A percentile compares a stretch with the other conserved stretches of the same genome.
These are phyloP conservation scores for Melampsora americana DNA, from an alignment of 1,284 basidiomycete species.

Conservation along the genomic window DNA sequence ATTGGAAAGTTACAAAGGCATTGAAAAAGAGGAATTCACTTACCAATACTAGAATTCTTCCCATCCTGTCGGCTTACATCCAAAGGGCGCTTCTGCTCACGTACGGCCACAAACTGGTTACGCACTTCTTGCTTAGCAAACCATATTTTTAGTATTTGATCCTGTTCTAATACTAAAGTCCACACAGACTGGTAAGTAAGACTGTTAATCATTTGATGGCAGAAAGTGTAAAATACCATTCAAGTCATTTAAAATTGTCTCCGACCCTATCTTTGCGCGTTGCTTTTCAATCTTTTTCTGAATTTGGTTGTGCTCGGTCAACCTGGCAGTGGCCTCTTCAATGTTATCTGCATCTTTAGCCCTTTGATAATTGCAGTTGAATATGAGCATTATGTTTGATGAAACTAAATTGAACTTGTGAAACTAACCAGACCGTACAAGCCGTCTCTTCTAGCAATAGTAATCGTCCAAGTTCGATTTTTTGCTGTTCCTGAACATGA, in stretches of 20 bases:
- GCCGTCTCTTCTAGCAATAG: not conserved
- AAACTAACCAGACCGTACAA: not conserved
- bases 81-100: constrained; percentile 1
- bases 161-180: not conserved
- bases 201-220: too few species aligned
- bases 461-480: constrained; percentile 7
- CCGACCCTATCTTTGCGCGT: too few species aligned
- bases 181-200: too few species aligned
- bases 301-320: too few species aligned
- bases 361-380: too few species aligned
- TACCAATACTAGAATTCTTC: not conserved
- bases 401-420: not conserved
- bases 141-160: not conserved
- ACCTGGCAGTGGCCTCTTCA: too few species aligned
- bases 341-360: too few species aligned
- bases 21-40: not conserved
- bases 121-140: constrained; percentile 1
- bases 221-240: too few species aligned
- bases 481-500: not conserved
- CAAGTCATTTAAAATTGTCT: too few species aligned
- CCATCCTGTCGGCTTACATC: not conserved
- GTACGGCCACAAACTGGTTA: not conserved
- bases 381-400: too few species aligned
- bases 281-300: too few species aligned
- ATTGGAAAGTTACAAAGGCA: too few species aligned